Base-by-base conservation (phyloP, 2,329 filamentous ascomycete genomes). In the Claviceps sp. region DNA sequence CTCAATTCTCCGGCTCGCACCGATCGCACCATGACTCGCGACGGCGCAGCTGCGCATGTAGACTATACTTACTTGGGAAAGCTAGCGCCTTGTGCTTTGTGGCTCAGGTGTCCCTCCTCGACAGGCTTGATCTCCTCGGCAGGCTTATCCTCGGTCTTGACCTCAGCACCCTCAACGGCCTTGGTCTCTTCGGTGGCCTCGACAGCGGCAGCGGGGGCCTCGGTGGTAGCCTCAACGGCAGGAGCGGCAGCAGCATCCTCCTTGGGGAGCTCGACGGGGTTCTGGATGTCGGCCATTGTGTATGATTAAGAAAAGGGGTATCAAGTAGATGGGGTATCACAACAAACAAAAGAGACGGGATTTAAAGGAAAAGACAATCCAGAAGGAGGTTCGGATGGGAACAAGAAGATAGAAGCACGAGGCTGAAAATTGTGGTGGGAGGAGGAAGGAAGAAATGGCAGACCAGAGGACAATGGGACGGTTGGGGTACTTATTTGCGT, bases 81-180 rank as follows among this genome's bases (percentile, higher is more conserved):
- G 71, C 75, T 78, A 57, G 90, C 78, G 66, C 87, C 87, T 54
- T 86, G 84, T 53, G 80, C 85, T 82, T 96, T 95, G 84, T 95
- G 88, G 68, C 86, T 86, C 50, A 97, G 80, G 60, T 81, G 75
- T 56, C 90, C 91, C 71, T 94, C 89, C 67, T 86, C 84, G 56
- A 91, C 77, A 55, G 86, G 85, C 71, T 83, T 82, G 50, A 73
- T 69, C 64, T 79, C 78, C 42, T 71, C 69, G 37, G 59, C 66
- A 36, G 75, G 66, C 51, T 71, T 69, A 57, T 64, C 71, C 57
- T 70, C 68, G 45, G 64, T 64, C 53, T 64, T 57, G 59, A 74
- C 70, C 59, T 73, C 69, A 48, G 59, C 62, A 50, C 14, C 49
- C n/a, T 65, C 61, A 52, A 62, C 61, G 45, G 64, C 59, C 43